Base-by-base conservation (phyloP, 176 grass and related monocot genomes). In the Puya raimondii region DNA sequence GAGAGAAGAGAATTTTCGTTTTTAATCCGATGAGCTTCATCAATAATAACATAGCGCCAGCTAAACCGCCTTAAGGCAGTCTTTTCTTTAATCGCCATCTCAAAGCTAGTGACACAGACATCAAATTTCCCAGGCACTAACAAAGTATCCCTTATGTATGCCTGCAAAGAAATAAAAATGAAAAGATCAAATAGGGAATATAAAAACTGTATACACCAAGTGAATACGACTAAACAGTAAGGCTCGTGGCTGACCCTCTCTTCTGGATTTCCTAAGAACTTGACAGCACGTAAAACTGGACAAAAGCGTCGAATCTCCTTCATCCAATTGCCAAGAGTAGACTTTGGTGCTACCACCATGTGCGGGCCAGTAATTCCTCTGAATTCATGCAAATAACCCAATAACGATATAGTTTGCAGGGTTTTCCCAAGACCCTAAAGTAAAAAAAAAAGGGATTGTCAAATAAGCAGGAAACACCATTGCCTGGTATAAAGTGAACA, bases 321-420 rank as follows among this genome's bases (percentile, higher is more conserved):
- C 2, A 99, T 99, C 94, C 94, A 99, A 23, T 99, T 99, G 20
- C 94, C 94, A 74, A 99, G 94, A 68, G 94, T 99, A 63, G 94
- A 99, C 80, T 99, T 99, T 13, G 94, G 94, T 26, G 94, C 94
- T 63, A 99, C 94, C 15, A 99, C 94, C 94, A 99, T 99, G 61
- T 99, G 87, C 14, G 94, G 94, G 58, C 94, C 94, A 71, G 87
- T 86, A 76, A 99, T 93, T 47, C 90, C 94, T 84, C 94, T 93
- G 72, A 81, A 99, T 72, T 99, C 94, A 74, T 91, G 72, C 69
- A 99, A 70, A 82, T 99, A 99, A 18, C 89, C 94, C 52, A 99
- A 47, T 76, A 99, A 56, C 12, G 94, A 99, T 63, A 99, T 99
- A 33, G 94, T 99, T 93, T 99, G 94, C 66, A 99, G 87, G 49